Evolutionary conservation across 805 yeast species (phyloP).

Genomic region (Suhomyces prunicola): DNA sequence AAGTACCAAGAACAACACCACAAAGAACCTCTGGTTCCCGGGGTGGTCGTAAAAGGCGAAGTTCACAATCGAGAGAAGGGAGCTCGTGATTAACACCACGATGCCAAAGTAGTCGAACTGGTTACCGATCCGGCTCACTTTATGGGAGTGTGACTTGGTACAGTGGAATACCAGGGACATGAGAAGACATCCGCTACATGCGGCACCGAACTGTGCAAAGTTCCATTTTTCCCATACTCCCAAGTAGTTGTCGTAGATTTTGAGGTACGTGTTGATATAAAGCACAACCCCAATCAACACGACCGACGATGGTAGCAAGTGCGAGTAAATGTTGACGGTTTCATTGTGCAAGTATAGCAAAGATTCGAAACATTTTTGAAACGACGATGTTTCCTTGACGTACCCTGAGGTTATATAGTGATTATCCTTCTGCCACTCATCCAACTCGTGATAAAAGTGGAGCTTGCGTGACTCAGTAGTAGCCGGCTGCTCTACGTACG

Average conservation of each 20-base stretch:
- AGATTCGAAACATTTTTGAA: slow-evolving; percentile 44
- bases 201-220: slow-evolving; percentile 52
- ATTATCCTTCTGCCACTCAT: slow-evolving; percentile 74
- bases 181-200: slow-evolving; percentile 57
- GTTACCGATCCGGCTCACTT: slow-evolving; percentile 55
- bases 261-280: slow-evolving; percentile 28
- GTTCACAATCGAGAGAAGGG: slow-evolving; percentile 45
- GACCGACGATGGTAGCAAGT: slow-evolving; percentile 46
- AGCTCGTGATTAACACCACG: slow-evolving; percentile 61
- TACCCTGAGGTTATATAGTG: slow-evolving; percentile 64
- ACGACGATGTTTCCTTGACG: slow-evolving; percentile 53
- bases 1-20: slow-evolving; percentile 45
- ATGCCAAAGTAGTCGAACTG: slow-evolving; percentile 76
- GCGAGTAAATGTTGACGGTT: slow-evolving; percentile 68
- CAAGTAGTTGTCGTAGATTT: slow-evolving; percentile 19
- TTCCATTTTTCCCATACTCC: slow-evolving; percentile 46
- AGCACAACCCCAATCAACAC: slow-evolving; percentile 21
- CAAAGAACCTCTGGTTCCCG: slow-evolving; percentile 34
- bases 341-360: slow-evolving; percentile 64
- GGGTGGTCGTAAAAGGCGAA: slow-evolving; percentile 47
- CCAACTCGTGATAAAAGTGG: slow-evolving; percentile 53
- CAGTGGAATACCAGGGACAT: slow-evolving; percentile 68
- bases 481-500: neutral
- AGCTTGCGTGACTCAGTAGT: slow-evolving; percentile 4
- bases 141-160: slow-evolving; percentile 61